Conservation (phyloP, 441 rosid species). For the Bocquillonia castaneifolia region DNA sequence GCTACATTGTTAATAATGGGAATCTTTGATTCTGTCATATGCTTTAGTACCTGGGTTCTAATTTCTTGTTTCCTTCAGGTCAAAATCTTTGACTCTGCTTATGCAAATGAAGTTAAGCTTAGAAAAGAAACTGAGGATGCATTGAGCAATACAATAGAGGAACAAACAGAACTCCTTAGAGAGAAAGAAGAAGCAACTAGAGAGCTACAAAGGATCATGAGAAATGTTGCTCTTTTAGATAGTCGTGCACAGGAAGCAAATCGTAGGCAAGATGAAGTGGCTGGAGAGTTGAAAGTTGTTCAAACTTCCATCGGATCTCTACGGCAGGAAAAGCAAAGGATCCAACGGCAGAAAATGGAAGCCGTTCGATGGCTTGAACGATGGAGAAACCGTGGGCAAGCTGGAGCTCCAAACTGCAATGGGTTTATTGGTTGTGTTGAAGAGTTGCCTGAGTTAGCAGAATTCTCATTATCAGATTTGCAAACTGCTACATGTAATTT, state of each 20-base stretch:
- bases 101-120: constrained; percentile 39
- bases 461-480: constrained; percentile 52
- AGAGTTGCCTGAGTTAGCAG: constrained; percentile 53
- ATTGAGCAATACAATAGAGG: constrained; percentile 27
- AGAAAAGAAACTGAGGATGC: constrained; percentile 46
- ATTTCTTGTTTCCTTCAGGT: constrained; percentile 29
- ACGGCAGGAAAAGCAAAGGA: constrained; percentile 53
- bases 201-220: constrained; percentile 51
- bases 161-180: constrained; percentile 39
- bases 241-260: constrained; percentile 46
- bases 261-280: constrained; percentile 41
- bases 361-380: constrained; percentile 62
- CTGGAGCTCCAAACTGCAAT: constrained; percentile 41
- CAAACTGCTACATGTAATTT: constrained; percentile 66
- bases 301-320: constrained; percentile 50
- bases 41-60: constrained; percentile 4
- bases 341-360: constrained; percentile 55
- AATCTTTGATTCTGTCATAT: not conserved
- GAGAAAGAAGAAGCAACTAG: constrained; percentile 42
- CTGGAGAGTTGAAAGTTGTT: constrained; percentile 42
- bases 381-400: constrained; percentile 51
- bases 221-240: constrained; percentile 51
- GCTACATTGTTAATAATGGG: not conserved
- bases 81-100: constrained; percentile 37
- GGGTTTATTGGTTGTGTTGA: constrained; percentile 41